Evolutionary conservation across 2,329 filamentous ascomycete species (phyloP).

Genomic region (Phaeosphaeriaceae sp.): DNA sequence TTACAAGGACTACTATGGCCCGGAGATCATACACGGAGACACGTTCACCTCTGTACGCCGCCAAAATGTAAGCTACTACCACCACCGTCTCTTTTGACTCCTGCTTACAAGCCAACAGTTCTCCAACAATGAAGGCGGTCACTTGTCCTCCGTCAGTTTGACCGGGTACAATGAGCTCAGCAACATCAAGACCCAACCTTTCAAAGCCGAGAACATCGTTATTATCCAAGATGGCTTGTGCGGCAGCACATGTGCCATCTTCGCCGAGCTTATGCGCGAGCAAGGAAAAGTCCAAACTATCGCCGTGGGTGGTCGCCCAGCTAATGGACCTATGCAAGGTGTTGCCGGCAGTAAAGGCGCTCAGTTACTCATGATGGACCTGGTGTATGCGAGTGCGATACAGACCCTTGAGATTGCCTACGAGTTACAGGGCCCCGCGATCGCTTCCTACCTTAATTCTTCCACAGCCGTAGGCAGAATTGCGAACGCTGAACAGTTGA

Average conservation of each 20-base stretch:
- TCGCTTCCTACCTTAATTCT: constrained; percentile 1
- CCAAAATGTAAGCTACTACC: constrained; percentile 43
- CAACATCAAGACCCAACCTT: constrained; percentile 26
- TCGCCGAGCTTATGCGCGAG: constrained; percentile 49
- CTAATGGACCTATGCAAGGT: constrained; percentile 44
- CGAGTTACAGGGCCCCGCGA: not conserved
- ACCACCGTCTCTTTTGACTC: constrained; percentile 26
- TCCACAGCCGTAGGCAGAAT: constrained; percentile 14
- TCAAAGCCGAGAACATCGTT: constrained; percentile 21
- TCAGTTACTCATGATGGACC: constrained; percentile 22
- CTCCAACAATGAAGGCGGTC: constrained; percentile 11
- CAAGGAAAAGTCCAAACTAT: constrained; percentile 46
- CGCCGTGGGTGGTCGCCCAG: constrained; percentile 34
- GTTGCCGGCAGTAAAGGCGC: constrained; percentile 50
- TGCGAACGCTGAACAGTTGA: constrained; percentile 12
- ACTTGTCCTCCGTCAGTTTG: constrained; percentile 5
- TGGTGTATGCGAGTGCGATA: constrained; percentile 1
- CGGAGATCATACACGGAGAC: constrained; percentile 30
- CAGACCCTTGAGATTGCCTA: constrained; percentile 2
- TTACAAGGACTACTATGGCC: constrained; percentile 43
- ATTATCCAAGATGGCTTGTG: constrained; percentile 48
- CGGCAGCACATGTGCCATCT: constrained; percentile 50
- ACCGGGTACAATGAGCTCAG: constrained; percentile 10
- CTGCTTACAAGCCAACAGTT: constrained; percentile 1
- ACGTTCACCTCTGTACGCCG: constrained; percentile 36